Evolutionary conservation across 192 early-diverging fungal genomes (phyloP).

Genomic region (Haplosporangium gracile): DNA sequence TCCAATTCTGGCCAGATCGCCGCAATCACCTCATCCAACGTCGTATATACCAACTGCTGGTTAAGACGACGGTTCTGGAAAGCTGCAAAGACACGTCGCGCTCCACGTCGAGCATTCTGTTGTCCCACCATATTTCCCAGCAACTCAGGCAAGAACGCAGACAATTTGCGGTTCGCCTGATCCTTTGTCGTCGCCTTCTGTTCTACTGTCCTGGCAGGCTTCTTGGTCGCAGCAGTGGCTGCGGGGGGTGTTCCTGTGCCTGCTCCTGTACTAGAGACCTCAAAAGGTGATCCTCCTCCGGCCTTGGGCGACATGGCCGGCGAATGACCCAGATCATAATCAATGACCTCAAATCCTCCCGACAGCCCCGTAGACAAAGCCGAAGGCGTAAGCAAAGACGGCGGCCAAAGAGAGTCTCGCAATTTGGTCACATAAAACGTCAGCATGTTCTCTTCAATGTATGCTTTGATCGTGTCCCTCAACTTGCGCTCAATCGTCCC

Average conservation of each 20-base stretch:
- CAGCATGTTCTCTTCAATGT: slow-evolving; percentile 58
- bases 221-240: background rate
- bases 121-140: slow-evolving; percentile 86
- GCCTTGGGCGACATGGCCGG: slow-evolving; percentile 10
- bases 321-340: background rate
- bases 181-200: slow-evolving; percentile 59
- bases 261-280: background rate
- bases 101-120: slow-evolving; percentile 85
- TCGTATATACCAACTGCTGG: slow-evolving; percentile 79
- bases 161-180: slow-evolving; percentile 66
- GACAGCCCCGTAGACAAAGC: background rate
- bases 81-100: slow-evolving; percentile 72
- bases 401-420: slow-evolving; percentile 69
- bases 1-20: slow-evolving; percentile 80
- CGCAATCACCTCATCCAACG: slow-evolving; percentile 80
- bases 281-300: background rate
- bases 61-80: slow-evolving; percentile 86
- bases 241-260: background rate
- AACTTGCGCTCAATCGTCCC: slow-evolving; percentile 86
- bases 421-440: slow-evolving; percentile 58
- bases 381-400: background rate
- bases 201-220: slow-evolving; percentile 57
- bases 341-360: slow-evolving; percentile 26
- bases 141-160: slow-evolving; percentile 75
- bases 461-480: slow-evolving; percentile 53